Conservation (phyloP, 1,284 basidiomycete genomes). For the Somion occarium region DNA sequence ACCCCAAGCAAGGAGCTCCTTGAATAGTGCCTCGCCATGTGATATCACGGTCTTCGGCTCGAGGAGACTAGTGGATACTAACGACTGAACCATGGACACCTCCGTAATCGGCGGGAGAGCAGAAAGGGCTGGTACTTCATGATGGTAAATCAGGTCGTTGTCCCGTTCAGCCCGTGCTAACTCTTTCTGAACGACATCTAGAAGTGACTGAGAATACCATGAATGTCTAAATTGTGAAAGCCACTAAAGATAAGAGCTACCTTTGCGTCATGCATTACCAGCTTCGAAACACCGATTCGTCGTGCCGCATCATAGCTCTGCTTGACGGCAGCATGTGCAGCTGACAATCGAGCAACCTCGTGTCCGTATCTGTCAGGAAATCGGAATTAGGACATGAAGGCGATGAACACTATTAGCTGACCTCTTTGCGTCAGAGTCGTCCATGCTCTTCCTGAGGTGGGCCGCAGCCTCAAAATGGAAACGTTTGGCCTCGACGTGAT, state of each 20-base stretch:
- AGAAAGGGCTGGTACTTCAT: slow-evolving; percentile 75
- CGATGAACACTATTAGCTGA: slow-evolving; percentile 23
- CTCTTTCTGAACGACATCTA: slow-evolving; percentile 68
- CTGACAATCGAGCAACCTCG: slow-evolving; percentile 72
- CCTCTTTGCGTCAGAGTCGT: slow-evolving; percentile 86
- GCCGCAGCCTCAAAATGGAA: slow-evolving; percentile 89
- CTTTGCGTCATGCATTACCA: slow-evolving; percentile 75
- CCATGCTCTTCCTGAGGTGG: slow-evolving; percentile 85
- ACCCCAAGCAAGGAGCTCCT: slow-evolving; percentile 82
- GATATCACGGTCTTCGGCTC: slow-evolving; percentile 54
- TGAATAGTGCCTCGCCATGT: slow-evolving; percentile 61
- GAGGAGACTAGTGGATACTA: slow-evolving; percentile 54
- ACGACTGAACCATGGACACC: slow-evolving; percentile 67
- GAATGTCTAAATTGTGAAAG: slow-evolving; percentile 6
- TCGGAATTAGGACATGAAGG: background rate
- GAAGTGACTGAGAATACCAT: slow-evolving; percentile 42
- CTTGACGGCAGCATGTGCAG: slow-evolving; percentile 68
- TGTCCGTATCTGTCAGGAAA: slow-evolving; percentile 65
- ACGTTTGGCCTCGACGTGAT: slow-evolving; percentile 81
- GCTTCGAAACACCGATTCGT: slow-evolving; percentile 52
- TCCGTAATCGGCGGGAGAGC: slow-evolving; percentile 66
- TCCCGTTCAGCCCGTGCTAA: slow-evolving; percentile 79
- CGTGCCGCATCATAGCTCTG: slow-evolving; percentile 71
- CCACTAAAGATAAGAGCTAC: slow-evolving; percentile 33
- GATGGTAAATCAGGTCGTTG: slow-evolving; percentile 95